Base-by-base conservation (phyloP, 495 filamentous ascomycete species). In the Pyrenula massariospora region DNA sequence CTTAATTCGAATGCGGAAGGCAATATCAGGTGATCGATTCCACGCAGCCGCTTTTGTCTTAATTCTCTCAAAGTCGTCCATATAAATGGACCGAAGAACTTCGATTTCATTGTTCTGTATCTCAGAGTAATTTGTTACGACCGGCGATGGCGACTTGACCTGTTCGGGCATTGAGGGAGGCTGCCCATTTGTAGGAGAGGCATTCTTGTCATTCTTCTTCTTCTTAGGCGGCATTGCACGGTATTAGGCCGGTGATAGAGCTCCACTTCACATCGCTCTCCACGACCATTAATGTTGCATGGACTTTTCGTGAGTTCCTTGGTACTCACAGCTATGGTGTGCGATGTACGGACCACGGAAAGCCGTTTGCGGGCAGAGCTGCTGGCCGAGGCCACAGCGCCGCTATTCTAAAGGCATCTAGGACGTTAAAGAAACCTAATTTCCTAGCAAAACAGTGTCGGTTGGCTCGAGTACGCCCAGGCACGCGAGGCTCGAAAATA, bases 101-200 rank as follows among this genome's bases (percentile, higher is more conserved):
- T 94, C 84, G 31, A 92, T 75, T 73, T 98, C 93, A 65, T 95
- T 84, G 56, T 86, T 73, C 72, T 97, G 93, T 21, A 85, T 82
- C 65, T 93, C 84, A 49, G 84, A 77, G 69, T 96, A 95, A 63
- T 93, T 81, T 15, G 86, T 84, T 50, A 66, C 71, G 1, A 64
- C 61, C 23, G 56, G 36, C 1, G 56, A 54, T 50, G 48, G 54
- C 2, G 25, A 25, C 25, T 66, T 67, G 36, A 49, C 36, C 12
- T 48, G 22, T 25, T 57, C 22, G 10, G 51, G 12, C 3, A 63
- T 56, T 24, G 63, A 61, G 54, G 59, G 56, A 59, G 66, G 65
- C 61, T 67, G 64, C 65, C 66, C 68, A 51, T 66, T 65, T 58
- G 67, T 65, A 60, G 57, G 58, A 47, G 56, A 54, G 59, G 59